Percentiles rank a stretch among this genome's conserved stretches.
Conservation (phyloP, 306 rosid genomes). For the Sicyos edulis region DNA sequence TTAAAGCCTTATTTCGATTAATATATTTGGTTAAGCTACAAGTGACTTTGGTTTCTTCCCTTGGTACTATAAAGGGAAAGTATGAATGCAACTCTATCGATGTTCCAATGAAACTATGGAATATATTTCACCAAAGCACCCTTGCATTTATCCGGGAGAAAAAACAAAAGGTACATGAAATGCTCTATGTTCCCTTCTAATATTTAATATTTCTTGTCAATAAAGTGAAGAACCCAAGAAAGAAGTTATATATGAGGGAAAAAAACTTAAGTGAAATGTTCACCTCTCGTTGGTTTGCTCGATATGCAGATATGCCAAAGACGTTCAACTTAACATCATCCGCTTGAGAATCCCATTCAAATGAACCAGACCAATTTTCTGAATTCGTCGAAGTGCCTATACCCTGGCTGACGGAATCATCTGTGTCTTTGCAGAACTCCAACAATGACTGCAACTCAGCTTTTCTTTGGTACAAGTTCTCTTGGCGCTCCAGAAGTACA, state of each 20-base stretch:
- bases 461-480: slow-evolving; percentile 60
- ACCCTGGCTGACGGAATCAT: slow-evolving; percentile 25
- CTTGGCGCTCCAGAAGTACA: slow-evolving; percentile 64
- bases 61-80: not conserved
- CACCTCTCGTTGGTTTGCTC: slow-evolving; percentile 89
- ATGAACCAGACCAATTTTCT: slow-evolving; percentile 71
- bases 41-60: not conserved
- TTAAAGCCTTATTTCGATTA: not conserved
- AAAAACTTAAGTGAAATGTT: not conserved
- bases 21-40: not conserved
- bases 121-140: slow-evolving; percentile 12
- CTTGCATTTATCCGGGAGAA: not conserved
- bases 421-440: slow-evolving; percentile 56
- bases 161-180: not conserved
- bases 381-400: slow-evolving; percentile 32
- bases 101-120: slow-evolving; percentile 2
- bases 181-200: not conserved
- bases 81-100: not conserved
- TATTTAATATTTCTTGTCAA: not conserved
- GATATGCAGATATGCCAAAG: slow-evolving; percentile 80
- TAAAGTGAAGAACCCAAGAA: not conserved
- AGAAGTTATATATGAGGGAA: not conserved
- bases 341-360: slow-evolving; percentile 83
- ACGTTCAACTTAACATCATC: slow-evolving; percentile 65
- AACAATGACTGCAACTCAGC: slow-evolving; percentile 60